Percentiles rank a stretch among this genome's conserved stretches.
These are phyloP conservation scores for Fraxinus sp. DNA, from an alignment of 305 asterid species.

Conservation along the genomic window DNA sequence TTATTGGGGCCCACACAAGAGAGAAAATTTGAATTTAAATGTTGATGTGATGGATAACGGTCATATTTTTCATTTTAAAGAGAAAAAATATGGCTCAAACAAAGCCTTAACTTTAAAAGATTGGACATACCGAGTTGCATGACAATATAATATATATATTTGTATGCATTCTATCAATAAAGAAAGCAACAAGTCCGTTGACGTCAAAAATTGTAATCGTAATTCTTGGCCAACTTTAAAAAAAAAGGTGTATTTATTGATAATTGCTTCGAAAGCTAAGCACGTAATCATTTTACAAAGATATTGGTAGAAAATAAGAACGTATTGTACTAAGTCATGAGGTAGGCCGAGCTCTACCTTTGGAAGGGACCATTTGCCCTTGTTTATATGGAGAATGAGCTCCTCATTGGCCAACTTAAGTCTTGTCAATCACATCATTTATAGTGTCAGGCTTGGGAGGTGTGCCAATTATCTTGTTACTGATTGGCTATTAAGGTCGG, in stretches of 20 bases:
- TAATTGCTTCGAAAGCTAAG: background rate
- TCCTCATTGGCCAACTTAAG: background rate
- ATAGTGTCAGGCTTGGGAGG: too few species aligned
- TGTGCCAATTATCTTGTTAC: too few species aligned
- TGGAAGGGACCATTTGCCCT: background rate
- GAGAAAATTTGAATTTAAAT: too few species aligned
- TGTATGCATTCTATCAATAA: background rate
- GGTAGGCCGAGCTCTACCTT: background rate
- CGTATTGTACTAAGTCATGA: background rate
- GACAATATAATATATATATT: background rate
- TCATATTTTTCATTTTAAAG: too few species aligned
- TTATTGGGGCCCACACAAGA: too few species aligned
- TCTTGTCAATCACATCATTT: too few species aligned
- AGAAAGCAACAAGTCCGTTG: background rate
- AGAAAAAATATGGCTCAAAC: too few species aligned
- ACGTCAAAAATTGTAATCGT: background rate
- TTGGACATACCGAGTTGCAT: background rate
- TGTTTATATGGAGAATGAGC: background rate
- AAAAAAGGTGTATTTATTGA: background rate
- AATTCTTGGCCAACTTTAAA: background rate
- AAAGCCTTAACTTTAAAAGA: background rate
- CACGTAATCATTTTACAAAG: background rate
- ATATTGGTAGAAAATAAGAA: background rate
- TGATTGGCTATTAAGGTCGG: too few species aligned
- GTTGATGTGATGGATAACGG: too few species aligned